Evolutionary conservation across 2,329 filamentous ascomycete species (phyloP), one percentile per base, ranked within the genome.

Genomic region (Venturia effusa): DNA sequence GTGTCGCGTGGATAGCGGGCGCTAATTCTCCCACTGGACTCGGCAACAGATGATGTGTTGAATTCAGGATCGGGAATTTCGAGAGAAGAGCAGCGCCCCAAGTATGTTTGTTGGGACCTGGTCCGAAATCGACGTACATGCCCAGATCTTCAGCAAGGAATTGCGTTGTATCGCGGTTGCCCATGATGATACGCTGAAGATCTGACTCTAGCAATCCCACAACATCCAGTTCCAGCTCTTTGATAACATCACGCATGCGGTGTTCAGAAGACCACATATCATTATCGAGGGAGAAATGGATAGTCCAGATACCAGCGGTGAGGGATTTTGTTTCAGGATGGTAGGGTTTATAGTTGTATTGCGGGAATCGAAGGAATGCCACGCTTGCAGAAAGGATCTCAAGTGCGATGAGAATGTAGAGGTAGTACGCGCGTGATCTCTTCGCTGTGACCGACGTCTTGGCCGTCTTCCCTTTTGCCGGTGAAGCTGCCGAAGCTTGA

Each of bases 191-290:
- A 69, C 93, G 90, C 78, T 99, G 94, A 41, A 90, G 83, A 73
- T 99, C 94, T 0, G 88, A 89, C 76, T 99, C 94, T 0, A 99
- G 83, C 24, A 99, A 83, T n/a, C 94, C 94, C 59, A 99, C 84
- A 5, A 99, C 90, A 72, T 99, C 94, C n/a, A 99, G 79, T 76
- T 99, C 94, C n/a, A 96, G 80, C 71, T 97, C 94, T 71, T 90
- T 87, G 76, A 96, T 88, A 17, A 96, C 81, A 78, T 97, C 88
- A 65, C 90, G 88, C 86, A 96, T 95, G 67, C 94, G 92, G 70
- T 89, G 86, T 76, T 99, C 94, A 0, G 93, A 96, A 11, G 90
- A 93, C 91, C 92, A 97, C 92, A 97, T 97, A 74, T 97, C 89
- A 70, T 99, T 97, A 77, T 99, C 94, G 24, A 99, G 85, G 17